Conservation (phyloP, 495 filamentous ascomycete genomes). For the Sordaria brevicollis region DNA sequence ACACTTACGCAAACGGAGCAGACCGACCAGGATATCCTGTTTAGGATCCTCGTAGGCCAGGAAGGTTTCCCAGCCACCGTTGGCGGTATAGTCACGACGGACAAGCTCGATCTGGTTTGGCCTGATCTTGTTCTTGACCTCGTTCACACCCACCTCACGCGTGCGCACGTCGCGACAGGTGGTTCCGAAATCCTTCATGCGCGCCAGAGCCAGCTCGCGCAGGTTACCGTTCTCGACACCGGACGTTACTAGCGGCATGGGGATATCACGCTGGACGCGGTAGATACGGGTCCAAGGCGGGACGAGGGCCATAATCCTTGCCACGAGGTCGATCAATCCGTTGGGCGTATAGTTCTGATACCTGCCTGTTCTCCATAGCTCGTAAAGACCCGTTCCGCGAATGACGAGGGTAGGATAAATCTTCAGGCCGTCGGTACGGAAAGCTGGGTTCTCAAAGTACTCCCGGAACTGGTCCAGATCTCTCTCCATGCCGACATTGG, state of each 20-base stretch:
- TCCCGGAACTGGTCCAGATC: slow-evolving; percentile 94
- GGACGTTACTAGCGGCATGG: slow-evolving; percentile 94
- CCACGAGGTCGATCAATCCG: slow-evolving; percentile 87
- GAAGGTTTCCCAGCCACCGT: slow-evolving; percentile 97
- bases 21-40: slow-evolving; percentile 91
- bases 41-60: slow-evolving; percentile 96
- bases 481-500: slow-evolving; percentile 96
- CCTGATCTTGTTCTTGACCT: slow-evolving; percentile 96
- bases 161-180: slow-evolving; percentile 97
- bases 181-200: slow-evolving; percentile 98
- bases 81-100: slow-evolving; percentile 89
- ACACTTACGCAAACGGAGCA: slow-evolving; percentile 85
- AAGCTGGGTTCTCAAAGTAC: slow-evolving; percentile 94
- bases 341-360: slow-evolving; percentile 99
- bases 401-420: slow-evolving; percentile 98
- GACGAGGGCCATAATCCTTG: slow-evolving; percentile 84
- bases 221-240: slow-evolving; percentile 98
- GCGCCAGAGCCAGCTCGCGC: slow-evolving; percentile 78
- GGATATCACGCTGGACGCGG: slow-evolving; percentile 95
- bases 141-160: slow-evolving; percentile 94
- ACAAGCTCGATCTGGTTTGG: slow-evolving; percentile 94
- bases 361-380: slow-evolving; percentile 90
- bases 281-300: slow-evolving; percentile 99
- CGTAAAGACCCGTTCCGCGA: slow-evolving; percentile 91
- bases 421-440: slow-evolving; percentile 96